Evolutionary conservation across 176 grass and related monocot genomes (phyloP).

Genomic region (Carex kokanica): DNA sequence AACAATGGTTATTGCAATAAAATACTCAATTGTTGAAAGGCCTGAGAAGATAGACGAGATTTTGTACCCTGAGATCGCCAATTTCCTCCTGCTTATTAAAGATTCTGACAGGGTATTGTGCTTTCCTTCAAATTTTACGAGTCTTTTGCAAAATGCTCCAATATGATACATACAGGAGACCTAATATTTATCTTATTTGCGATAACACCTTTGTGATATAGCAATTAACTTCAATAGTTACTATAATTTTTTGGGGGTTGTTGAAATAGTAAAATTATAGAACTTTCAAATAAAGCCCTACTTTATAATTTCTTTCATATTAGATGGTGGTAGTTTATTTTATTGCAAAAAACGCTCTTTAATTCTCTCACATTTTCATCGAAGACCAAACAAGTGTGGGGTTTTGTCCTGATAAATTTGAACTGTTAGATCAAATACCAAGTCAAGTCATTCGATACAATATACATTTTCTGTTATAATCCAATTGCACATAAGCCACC

Average conservation of each 20-base stretch:
- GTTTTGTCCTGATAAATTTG: not conserved
- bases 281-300: not conserved
- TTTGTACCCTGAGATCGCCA: conserved; percentile 63
- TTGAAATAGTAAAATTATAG: not conserved
- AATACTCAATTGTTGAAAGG: conserved; percentile 90
- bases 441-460: not conserved
- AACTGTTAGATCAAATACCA: not conserved
- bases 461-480: not conserved
- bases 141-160: not conserved
- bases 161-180: not conserved
- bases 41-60: conserved; percentile 88
- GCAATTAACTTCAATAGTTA: not conserved
- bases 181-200: not conserved
- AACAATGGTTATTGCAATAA: conserved; percentile 84
- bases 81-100: conserved; percentile 87
- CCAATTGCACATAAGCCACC: no score
- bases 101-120: conserved; percentile 65
- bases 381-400: not conserved
- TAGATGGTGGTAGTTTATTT: not conserved
- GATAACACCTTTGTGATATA: not conserved
- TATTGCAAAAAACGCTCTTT: not conserved
- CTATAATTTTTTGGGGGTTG: not conserved
- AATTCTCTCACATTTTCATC: not conserved
- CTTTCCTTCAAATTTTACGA: not conserved
- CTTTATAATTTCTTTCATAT: not conserved